Evolutionary conservation across 805 yeast species (phyloP), one percentile per base, ranked within the genome.

Genomic region (Nakazawaea laoshanensis): DNA sequence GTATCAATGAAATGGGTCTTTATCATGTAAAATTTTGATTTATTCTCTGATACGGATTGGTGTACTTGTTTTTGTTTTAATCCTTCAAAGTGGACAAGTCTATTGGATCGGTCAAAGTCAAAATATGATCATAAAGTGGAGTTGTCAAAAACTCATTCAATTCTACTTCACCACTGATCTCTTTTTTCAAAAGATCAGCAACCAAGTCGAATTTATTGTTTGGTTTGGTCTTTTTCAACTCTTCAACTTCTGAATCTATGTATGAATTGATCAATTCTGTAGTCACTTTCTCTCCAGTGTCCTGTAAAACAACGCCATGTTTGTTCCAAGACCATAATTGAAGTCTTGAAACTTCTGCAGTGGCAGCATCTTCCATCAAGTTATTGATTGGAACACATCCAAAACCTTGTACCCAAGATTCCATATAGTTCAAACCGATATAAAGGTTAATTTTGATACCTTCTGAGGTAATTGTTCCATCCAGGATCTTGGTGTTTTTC

Each of bases 321-420:
- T 75, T 78, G 33, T 77, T 82, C 94, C 94, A 82, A 52, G 84
- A 86, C 67, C 77, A 77, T 45, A 82, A 64, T 59, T 81, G 89
- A 40, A 86, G 70, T 61, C 92, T 71, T 23, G 88, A 77, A 24
- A 82, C 94, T 58, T 82, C 94, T 25, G 92, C 89, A 32, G 94
- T 82, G 21, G 92, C 92, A 19, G 94, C 94, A 56, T 82, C 94
- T 59, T 82, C 94, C 94, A 82, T 82, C 56, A 82, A 65, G 54
- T 75, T 73, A 63, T 82, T 81, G 55, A 82, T 82, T 44, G 94
- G 89, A 40, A 80, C 88, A 67, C 92, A 82, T 11, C 94, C 94
- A 34, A 76, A 61, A 39, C 86, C 86, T 53, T 87, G 69, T 47
- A 81, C 68, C 94, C 94, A 82, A 19, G 88, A 84, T 60, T 82